phyloP scores from a whole-genome alignment of 768 basidiomycete species.

The Pleurotus salmoneostramineus region DNA sequence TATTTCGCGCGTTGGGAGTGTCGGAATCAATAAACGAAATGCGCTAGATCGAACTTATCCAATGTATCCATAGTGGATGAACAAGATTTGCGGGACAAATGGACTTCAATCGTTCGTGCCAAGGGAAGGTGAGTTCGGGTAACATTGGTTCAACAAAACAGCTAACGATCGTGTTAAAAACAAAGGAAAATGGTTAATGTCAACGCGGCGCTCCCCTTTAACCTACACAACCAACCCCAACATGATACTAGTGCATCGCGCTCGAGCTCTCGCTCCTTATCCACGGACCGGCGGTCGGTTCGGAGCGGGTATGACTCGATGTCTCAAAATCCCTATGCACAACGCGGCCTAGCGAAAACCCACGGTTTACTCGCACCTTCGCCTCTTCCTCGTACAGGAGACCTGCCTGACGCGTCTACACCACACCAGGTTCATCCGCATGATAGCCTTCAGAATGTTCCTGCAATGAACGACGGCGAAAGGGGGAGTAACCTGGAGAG shows the following conservation, averaged over 20 bases:
- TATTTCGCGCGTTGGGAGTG: not conserved
- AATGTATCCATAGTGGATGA: conserved; percentile 35
- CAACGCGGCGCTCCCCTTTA: conserved; percentile 56
- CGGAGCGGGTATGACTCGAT: no score
- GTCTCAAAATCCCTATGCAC: no score
- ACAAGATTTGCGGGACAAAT: conserved; percentile 47
- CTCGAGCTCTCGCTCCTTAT: conserved; percentile 22
- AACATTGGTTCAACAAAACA: not conserved
- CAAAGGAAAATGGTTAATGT: conserved; percentile 71
- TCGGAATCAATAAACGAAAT: not conserved
- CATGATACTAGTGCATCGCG: conserved; percentile 19
- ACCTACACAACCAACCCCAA: conserved; percentile 39
- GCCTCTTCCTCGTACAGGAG: no score
- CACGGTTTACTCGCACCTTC: no score
- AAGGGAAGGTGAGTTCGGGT: conserved; percentile 47
- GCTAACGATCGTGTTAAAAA: conserved; percentile 3
- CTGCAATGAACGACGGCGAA: no score
- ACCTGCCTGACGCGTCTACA: no score
- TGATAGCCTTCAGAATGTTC: no score
- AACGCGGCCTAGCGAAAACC: no score
- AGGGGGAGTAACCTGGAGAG: no score
- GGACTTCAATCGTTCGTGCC: conserved; percentile 53
- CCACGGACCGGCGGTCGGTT: not conserved
- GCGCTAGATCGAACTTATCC: not conserved
- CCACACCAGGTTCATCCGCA: no score